Base-by-base conservation (phyloP, 176 grass and related monocot species). In the Triticum dicoccoides region DNA sequence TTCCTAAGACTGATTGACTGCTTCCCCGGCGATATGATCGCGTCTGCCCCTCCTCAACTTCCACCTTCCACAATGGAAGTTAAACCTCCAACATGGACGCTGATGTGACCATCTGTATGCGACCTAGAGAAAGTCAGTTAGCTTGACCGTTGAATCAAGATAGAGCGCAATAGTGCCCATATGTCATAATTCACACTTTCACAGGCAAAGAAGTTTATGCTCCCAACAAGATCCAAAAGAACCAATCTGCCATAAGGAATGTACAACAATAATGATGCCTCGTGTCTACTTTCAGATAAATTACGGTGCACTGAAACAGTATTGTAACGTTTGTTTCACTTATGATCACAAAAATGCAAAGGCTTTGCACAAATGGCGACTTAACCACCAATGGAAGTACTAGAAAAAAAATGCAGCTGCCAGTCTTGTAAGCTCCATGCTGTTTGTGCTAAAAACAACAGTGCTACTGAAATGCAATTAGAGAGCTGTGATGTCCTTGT, bases 51-150 rank as follows among this genome's bases (percentile, higher is more conserved):
- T 56, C 75, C 81, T 80, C 85, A 79, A 61, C 51, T 66, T 81
- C 80, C 64, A 71, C 59, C 63, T 18, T 29, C 80, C 29, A 82
- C 47, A 49, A 76, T 76, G 73, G 44, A 76, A 32, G 73, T 76
- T 18, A 76, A 76, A 52, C 73, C 25, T 51, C 72, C 72, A 51
- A 14, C 72, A 75, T 76, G 24, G 62, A 88, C 69, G 78, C 45
- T 72, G 72, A 78, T 35, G 27, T 73, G 59, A 90, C 78, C 77
- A 63, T 73, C 65, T 69, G 70, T 80, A 75, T 30, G 42, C 23
- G 61, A 87, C 85, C 89, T 91, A 68, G 51, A 75, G 47, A 87
- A 65, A 81, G 39, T 37, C 14, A 49, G 59, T 61, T 10, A 76
- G 18, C 37, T 44, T 85, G 77, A 85, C 29, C 68, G 24, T 45